phyloP scores from a whole-genome alignment of 176 grass and related monocot genomes.

The Hyparrhenia diplandra region DNA sequence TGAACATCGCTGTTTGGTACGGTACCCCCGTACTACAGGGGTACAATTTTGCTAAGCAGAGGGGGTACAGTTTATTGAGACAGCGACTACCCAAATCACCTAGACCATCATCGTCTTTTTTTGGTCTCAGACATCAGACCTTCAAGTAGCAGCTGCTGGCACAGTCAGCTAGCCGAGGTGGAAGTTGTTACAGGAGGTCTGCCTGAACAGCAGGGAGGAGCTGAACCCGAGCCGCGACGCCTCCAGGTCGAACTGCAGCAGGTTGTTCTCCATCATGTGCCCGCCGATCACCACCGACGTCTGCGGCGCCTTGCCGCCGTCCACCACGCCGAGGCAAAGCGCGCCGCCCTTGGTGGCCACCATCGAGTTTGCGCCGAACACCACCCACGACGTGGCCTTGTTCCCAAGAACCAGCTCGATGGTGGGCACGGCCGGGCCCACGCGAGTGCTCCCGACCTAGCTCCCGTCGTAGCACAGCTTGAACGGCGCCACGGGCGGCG shows the following conservation, averaged over 20 bases:
- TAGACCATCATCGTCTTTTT: neutral
- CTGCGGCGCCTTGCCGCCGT: slow-evolving; percentile 40
- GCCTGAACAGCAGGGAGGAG: slow-evolving; percentile 42
- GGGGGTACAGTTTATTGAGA: too few relatives aligned
- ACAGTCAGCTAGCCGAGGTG: slow-evolving; percentile 33
- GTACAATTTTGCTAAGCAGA: too few relatives aligned
- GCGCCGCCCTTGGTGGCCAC: slow-evolving; percentile 19
- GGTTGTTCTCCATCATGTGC: slow-evolving; percentile 73
- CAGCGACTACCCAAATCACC: neutral
- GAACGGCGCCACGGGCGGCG: slow-evolving; percentile 49
- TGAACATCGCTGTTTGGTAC: neutral
- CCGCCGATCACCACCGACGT: slow-evolving; percentile 72
- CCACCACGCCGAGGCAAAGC: slow-evolving; percentile 71
- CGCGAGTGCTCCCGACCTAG: slow-evolving; percentile 44
- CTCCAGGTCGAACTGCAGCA: slow-evolving; percentile 65
- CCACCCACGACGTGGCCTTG: slow-evolving; percentile 42
- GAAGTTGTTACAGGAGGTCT: slow-evolving; percentile 61
- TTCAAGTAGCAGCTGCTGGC: neutral
- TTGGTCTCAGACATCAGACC: neutral
- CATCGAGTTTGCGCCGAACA: slow-evolving; percentile 77
- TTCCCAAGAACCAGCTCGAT: slow-evolving; percentile 62
- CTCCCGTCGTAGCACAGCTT: slow-evolving; percentile 56
- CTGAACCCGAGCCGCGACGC: slow-evolving; percentile 67
- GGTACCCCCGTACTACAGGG: neutral
- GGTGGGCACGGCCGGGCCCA: slow-evolving; percentile 48